phyloP scores from a whole-genome alignment of 176 grass and related monocot species.

The Eleusine coracana region DNA sequence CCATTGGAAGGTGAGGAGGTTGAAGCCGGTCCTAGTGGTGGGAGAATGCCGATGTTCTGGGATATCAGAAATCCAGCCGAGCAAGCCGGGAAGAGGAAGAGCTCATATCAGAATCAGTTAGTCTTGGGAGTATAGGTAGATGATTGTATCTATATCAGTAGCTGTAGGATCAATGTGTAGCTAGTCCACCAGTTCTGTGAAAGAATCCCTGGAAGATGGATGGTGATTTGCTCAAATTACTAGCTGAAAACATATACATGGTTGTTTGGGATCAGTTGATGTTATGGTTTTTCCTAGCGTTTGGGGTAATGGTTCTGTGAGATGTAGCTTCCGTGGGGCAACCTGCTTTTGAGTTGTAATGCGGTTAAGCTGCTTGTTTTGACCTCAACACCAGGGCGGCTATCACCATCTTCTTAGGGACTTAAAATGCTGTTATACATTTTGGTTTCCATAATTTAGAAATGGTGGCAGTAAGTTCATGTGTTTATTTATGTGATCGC shows the following conservation, averaged over 20 bases:
- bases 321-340: background rate
- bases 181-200: constrained; percentile 24
- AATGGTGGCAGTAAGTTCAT: background rate
- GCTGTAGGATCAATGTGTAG: background rate
- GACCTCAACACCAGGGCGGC: background rate
- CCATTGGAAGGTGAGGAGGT: constrained; percentile 24
- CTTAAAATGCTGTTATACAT: background rate
- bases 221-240: background rate
- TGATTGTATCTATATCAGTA: background rate
- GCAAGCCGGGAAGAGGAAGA: constrained; percentile 58
- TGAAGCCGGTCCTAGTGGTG: constrained; percentile 16
- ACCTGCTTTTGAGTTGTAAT: no score
- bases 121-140: constrained; percentile 63
- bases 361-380: background rate
- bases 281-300: background rate
- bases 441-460: background rate
- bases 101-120: constrained; percentile 74
- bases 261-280: background rate
- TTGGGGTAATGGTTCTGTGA: background rate
- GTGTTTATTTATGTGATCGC: background rate
- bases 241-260: background rate
- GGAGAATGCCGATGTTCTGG: constrained; percentile 31
- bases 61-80: constrained; percentile 27
- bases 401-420: background rate
- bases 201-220: constrained; percentile 14